Base-by-base conservation (phyloP, 805 yeast species). In the Pichia kluyveri region DNA sequence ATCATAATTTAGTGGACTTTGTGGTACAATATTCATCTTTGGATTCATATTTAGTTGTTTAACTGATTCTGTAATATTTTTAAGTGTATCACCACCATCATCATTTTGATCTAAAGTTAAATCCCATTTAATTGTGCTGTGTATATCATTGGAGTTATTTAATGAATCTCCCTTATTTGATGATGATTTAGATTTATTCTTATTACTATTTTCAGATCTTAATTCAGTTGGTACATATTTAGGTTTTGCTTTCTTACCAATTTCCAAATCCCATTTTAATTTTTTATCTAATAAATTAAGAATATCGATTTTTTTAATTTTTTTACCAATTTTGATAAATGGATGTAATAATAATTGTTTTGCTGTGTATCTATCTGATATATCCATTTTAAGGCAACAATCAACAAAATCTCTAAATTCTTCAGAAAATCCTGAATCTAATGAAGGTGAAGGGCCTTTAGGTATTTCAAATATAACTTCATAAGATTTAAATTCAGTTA, bases 321-420 rank as follows among this genome's bases (percentile, higher is more conserved):
- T 55, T 37, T 73, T 69, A 12, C 73, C 70, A 34, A 61, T 60
- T 32, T 69, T 60, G 17, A 83, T 64, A 55, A 83, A 91, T 45
- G 72, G 73, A 60, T 86, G 95, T 49, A 71, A 76, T 45, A 87
- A 63, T 26, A 91, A 69, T 26, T 68, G 72, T 27, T 68, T 67
- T 0, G 95, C 87, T 15, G 74, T 71, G 0, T 91, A 85, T 50
- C 99, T 70, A 41, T 71, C 66, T 14, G 62, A 62, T 28, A 95
- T 90, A 52, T 82, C 80, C 62, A 80, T 86, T 38, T 79, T 77
- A 46, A 93, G 71, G 64, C 97, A 91, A 46, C 65, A 65, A 27
- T 65, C 62, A 23, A 88, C 79, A 65, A 93, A 91, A 56, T 77
- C 83, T 54, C 79, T 79, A 54, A 86, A 85, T 17, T 74, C 57